These are phyloP conservation scores for Trichaptum fuscoviolaceum DNA, from an alignment of 768 basidiomycete genomes.

Conservation along the genomic window DNA sequence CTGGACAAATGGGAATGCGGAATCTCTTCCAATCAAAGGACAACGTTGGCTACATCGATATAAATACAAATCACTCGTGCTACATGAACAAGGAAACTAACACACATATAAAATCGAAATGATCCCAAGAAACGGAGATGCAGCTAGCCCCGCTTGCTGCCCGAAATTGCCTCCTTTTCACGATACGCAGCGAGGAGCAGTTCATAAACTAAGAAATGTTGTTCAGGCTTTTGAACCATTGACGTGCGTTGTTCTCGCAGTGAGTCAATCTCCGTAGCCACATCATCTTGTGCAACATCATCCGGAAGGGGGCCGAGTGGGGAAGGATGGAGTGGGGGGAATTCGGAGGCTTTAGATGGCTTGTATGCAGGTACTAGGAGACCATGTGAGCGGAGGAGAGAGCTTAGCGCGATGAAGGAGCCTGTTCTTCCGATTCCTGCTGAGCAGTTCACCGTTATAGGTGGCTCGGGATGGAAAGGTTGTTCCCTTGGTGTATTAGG, in stretches of 20 bases:
- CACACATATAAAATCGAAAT: too few relatives aligned
- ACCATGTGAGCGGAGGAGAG: slow-evolving; percentile 60
- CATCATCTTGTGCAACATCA: slow-evolving; percentile 45
- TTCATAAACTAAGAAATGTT: slow-evolving; percentile 61
- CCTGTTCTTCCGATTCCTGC: slow-evolving; percentile 88
- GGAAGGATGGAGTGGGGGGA: slow-evolving; percentile 36
- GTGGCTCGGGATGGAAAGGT: slow-evolving; percentile 54
- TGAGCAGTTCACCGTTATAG: slow-evolving; percentile 78
- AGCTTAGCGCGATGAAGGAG: slow-evolving; percentile 76
- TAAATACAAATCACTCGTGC: too few relatives aligned
- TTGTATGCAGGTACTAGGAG: slow-evolving; percentile 27
- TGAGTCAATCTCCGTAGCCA: slow-evolving; percentile 69
- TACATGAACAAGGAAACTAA: too few relatives aligned
- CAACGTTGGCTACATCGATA: too few relatives aligned
- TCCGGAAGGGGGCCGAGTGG: slow-evolving; percentile 55
- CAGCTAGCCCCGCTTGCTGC: too few relatives aligned
- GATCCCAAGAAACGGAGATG: too few relatives aligned
- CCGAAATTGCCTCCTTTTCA: background rate
- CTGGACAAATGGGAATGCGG: too few relatives aligned
- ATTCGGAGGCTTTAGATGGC: slow-evolving; percentile 14
- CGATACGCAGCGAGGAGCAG: slow-evolving; percentile 29
- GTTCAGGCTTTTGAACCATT: slow-evolving; percentile 75
- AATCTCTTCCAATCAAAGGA: too few relatives aligned
- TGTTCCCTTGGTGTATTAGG: slow-evolving; percentile 5
- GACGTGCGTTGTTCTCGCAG: slow-evolving; percentile 75